A percentile compares a stretch with the other conserved stretches of the same genome.
Evolutionary conservation across 2,329 filamentous ascomycete genomes (phyloP).

Genomic region (Purpureocillium takamizusanense): DNA sequence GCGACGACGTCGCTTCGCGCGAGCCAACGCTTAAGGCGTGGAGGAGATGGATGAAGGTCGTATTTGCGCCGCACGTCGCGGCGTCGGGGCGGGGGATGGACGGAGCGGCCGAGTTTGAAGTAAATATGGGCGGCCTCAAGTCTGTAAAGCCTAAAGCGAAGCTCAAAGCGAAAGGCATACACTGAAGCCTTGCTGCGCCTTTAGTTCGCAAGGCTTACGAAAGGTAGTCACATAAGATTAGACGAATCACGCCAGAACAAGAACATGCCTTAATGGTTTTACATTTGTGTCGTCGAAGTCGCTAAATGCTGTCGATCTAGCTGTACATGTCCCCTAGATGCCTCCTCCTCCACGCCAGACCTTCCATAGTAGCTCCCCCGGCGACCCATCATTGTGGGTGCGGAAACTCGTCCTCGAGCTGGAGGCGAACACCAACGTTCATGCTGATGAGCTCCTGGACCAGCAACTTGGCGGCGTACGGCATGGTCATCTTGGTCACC

Average conservation of each 20-base stretch:
- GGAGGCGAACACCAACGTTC: constrained; percentile 92
- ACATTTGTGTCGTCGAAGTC: not conserved
- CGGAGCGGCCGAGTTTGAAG: constrained; percentile 62
- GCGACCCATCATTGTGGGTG: constrained; percentile 33
- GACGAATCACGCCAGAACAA: too few relatives aligned
- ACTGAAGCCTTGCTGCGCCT: too few relatives aligned
- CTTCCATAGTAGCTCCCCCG: not conserved
- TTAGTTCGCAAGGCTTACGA: too few relatives aligned
- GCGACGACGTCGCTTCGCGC: constrained; percentile 30
- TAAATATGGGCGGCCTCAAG: constrained; percentile 56
- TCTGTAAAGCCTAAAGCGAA: constrained; percentile 12
- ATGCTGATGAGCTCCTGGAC: constrained; percentile 96
- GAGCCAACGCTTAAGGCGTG: constrained; percentile 46
- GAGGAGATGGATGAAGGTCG: constrained; percentile 76
- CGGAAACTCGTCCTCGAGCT: constrained; percentile 90
- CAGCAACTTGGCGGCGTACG: constrained; percentile 91
- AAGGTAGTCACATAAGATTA: too few relatives aligned
- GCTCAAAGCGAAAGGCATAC: not conserved
- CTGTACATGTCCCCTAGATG: not conserved
- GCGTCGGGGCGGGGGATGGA: constrained; percentile 38
- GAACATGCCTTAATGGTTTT: not conserved
- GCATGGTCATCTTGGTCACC: constrained; percentile 90
- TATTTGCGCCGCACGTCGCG: constrained; percentile 72
- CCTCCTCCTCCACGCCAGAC: too few relatives aligned
- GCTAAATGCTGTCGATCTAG: too few relatives aligned